phyloP scores from a whole-genome alignment of 257 asterid species.

The Perilla frutescens region DNA sequence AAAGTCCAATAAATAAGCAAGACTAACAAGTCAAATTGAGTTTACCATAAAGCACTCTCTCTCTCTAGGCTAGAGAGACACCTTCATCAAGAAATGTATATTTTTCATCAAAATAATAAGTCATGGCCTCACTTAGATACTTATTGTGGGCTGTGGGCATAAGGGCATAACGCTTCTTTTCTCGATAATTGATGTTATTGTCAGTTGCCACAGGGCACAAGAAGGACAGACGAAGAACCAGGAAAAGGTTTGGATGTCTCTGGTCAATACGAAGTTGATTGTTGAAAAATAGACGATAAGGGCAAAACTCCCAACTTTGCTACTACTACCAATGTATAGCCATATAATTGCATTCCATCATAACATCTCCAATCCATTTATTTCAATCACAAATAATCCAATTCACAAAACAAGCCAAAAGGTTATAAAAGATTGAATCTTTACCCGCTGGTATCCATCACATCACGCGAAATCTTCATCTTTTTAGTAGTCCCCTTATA shows the following conservation, averaged over 20 bases:
- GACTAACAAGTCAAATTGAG: not conserved
- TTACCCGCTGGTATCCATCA: slow-evolving; percentile 63
- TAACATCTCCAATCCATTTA: not conserved
- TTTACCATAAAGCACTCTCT: not conserved
- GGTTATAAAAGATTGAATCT: slow-evolving; percentile 15
- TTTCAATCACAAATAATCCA: slow-evolving; percentile 15
- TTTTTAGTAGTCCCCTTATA: slow-evolving; percentile 62
- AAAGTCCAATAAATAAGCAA: slow-evolving; percentile 17
- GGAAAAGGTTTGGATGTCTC: not conserved
- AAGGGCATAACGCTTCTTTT: not conserved
- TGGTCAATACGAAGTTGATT: not conserved
- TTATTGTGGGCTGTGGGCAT: not conserved
- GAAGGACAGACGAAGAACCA: not conserved
- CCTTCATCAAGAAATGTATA: not conserved
- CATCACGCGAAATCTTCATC: slow-evolving; percentile 73
- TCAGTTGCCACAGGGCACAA: not conserved
- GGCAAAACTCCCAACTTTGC: slow-evolving; percentile 14
- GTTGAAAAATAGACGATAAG: not conserved
- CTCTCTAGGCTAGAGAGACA: slow-evolving; percentile 1
- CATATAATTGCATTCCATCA: slow-evolving; percentile 1
- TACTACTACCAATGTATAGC: not conserved
- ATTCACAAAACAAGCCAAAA: not conserved
- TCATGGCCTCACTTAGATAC: slow-evolving; percentile 12
- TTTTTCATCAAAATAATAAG: not conserved
- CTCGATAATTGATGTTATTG: not conserved